Conservation (phyloP, 2,329 filamentous ascomycete genomes). For the Apiospora sp. region DNA sequence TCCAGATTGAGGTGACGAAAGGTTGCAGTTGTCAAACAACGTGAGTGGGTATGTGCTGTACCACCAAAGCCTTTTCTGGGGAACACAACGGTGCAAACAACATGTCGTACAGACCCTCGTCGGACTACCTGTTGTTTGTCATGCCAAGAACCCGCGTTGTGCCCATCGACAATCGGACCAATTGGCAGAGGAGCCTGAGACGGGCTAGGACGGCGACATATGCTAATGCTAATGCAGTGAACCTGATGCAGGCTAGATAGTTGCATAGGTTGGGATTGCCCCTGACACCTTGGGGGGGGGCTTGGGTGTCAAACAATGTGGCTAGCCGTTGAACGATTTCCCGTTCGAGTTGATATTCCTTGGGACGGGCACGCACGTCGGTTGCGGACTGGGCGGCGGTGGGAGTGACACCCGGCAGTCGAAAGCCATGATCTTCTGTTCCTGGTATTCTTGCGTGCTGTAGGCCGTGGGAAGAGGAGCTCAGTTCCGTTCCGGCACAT, state of each 20-base stretch:
- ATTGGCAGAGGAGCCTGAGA: background rate
- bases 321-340: constrained; percentile 7
- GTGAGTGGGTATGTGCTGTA: background rate
- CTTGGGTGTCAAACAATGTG: background rate
- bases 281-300: background rate
- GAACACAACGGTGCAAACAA: background rate
- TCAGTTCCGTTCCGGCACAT: background rate
- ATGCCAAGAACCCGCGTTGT: background rate
- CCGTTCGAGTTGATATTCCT: background rate
- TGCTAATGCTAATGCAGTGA: background rate
- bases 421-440: background rate
- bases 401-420: constrained; percentile 8
- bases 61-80: background rate
- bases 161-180: constrained; percentile 10
- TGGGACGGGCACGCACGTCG: background rate
- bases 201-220: constrained; percentile 6
- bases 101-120: background rate
- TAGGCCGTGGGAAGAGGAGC: background rate
- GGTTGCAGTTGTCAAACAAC: constrained; percentile 2
- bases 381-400: too few relatives aligned
- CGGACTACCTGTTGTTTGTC: constrained; percentile 1
- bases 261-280: background rate
- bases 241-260: background rate
- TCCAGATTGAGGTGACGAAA: background rate
- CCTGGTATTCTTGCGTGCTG: background rate